These are phyloP conservation scores for Aspergillus egyptiacus DNA, from an alignment of 495 filamentous ascomycete species.

Conservation along the genomic window DNA sequence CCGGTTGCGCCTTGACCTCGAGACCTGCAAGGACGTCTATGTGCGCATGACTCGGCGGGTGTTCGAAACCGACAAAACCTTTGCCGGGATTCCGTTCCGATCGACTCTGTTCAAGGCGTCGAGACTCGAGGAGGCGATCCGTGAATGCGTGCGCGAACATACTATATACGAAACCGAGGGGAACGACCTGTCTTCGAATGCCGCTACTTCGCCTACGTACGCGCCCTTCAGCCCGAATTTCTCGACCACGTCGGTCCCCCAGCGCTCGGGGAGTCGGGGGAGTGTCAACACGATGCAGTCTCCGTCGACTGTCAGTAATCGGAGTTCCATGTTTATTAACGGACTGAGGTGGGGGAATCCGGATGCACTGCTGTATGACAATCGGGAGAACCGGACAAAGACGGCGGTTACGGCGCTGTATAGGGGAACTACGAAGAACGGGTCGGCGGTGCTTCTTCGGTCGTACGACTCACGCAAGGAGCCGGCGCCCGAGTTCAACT, in stretches of 20 bases:
- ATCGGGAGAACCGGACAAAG: constrained; percentile 79
- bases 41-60: constrained; percentile 89
- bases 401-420: constrained; percentile 94
- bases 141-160: constrained; percentile 80
- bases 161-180: constrained; percentile 76
- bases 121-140: constrained; percentile 89
- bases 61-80: constrained; percentile 96
- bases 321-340: constrained; percentile 37
- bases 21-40: constrained; percentile 94
- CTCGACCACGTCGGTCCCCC: constrained; percentile 26
- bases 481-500: constrained; percentile 79
- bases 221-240: constrained; percentile 30
- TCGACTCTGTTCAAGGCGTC: constrained; percentile 95
- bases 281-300: constrained; percentile 39
- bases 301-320: constrained; percentile 23
- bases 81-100: constrained; percentile 87
- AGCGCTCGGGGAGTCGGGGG: constrained; percentile 41
- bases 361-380: constrained; percentile 68
- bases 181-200: constrained; percentile 48
- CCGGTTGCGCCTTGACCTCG: constrained; percentile 81
- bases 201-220: constrained; percentile 33
- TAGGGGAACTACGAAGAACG: constrained; percentile 65
- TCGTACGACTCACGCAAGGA: constrained; percentile 94
- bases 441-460: constrained; percentile 65
- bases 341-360: constrained; percentile 51